Conservation (phyloP, 345 rosid species). For the Eucalyptus pauciflora region DNA sequence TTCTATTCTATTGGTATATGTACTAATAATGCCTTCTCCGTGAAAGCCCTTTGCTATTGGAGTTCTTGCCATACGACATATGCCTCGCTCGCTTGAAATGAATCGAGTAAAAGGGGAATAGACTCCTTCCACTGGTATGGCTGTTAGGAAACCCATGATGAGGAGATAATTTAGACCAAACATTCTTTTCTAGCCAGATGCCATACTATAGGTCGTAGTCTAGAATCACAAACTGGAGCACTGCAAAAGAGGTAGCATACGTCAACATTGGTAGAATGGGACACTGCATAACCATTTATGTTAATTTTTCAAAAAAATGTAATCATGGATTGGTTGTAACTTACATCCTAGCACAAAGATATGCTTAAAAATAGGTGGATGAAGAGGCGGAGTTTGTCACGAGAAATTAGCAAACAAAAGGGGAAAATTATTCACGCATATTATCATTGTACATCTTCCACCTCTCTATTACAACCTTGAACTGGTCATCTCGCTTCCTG, state of each 20-base stretch:
- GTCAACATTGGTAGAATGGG: neutral
- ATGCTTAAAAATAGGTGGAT: neutral
- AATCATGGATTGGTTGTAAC: neutral
- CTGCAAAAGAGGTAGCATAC: neutral
- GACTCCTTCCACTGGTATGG: neutral
- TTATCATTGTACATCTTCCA: slow-evolving; percentile 41
- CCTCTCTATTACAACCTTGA: slow-evolving; percentile 42
- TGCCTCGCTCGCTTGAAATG: neutral
- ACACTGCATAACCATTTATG: neutral
- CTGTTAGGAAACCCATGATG: neutral
- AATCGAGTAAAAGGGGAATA: neutral
- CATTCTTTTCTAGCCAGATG: neutral
- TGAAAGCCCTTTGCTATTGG: neutral
- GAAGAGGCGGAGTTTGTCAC: neutral
- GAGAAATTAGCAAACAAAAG: neutral
- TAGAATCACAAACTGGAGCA: neutral
- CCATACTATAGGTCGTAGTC: neutral
- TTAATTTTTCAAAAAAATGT: neutral
- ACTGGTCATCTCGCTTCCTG: slow-evolving; percentile 33
- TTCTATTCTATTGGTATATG: neutral
- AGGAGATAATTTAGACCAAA: neutral
- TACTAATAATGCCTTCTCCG: neutral
- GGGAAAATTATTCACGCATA: neutral
- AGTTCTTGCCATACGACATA: neutral
- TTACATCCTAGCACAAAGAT: neutral